Evolutionary conservation across 2,329 filamentous ascomycete genomes (phyloP).

Genomic region (Sclerotinia glacialis): DNA sequence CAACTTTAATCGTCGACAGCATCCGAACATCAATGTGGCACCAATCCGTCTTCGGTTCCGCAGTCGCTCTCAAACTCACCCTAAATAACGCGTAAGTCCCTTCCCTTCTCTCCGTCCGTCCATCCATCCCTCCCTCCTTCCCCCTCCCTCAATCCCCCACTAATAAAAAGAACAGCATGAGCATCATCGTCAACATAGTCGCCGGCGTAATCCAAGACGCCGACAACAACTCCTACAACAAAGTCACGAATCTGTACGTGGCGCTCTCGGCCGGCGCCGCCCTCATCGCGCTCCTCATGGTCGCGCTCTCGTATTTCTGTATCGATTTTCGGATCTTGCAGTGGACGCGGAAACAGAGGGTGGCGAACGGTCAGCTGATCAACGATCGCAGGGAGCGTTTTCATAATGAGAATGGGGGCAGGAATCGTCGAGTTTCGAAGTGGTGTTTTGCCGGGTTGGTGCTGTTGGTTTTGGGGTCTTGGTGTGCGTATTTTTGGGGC

Average conservation of each 20-base stretch:
- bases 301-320: background rate
- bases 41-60: slow-evolving; percentile 58
- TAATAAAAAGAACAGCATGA: slow-evolving; percentile 47
- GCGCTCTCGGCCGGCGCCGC: slow-evolving; percentile 21
- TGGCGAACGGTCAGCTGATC: slow-evolving; percentile 7
- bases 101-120: no score
- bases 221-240: slow-evolving; percentile 54
- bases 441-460: background rate
- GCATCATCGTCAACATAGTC: slow-evolving; percentile 56
- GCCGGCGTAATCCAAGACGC: slow-evolving; percentile 58
- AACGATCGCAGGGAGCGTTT: slow-evolving; percentile 5
- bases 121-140: fast-evolving
- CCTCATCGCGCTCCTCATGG: background rate
- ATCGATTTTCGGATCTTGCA: slow-evolving; percentile 9
- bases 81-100: slow-evolving; percentile 54
- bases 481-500: slow-evolving; percentile 16
- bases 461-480: slow-evolving; percentile 2
- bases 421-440: slow-evolving; percentile 3
- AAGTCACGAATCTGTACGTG: slow-evolving; percentile 55
- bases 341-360: slow-evolving; percentile 15
- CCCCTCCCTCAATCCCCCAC: no score
- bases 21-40: slow-evolving; percentile 60
- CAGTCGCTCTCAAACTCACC: slow-evolving; percentile 58
- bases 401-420: slow-evolving; percentile 3
- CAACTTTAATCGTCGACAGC: slow-evolving; percentile 58